Conservation (phyloP, 106 monocot species). For the Xerophyta viscosa region DNA sequence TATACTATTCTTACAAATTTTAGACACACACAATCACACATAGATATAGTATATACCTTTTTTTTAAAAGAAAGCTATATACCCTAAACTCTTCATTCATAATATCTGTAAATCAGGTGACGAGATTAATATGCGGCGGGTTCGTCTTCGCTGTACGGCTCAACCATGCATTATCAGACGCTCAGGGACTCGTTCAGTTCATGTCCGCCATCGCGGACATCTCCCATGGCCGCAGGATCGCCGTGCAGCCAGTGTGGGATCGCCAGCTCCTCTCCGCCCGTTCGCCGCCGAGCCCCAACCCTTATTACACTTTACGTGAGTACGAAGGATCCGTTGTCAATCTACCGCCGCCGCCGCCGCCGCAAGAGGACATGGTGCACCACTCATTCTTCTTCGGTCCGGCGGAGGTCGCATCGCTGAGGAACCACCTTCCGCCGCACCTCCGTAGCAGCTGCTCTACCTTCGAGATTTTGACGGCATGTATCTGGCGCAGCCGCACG, state of each 20-base stretch:
- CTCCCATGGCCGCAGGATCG: slow-evolving; percentile 9
- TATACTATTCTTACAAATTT: too few species aligned
- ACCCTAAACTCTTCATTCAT: too few species aligned
- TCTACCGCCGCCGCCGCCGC: slow-evolving; percentile 15
- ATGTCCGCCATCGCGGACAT: slow-evolving; percentile 43
- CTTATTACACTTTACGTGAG: slow-evolving; percentile 23
- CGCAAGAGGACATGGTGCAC: slow-evolving; percentile 27
- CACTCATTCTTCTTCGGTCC: slow-evolving; percentile 46
- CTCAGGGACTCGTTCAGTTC: slow-evolving; percentile 42
- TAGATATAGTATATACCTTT: too few species aligned
- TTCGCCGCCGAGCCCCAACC: slow-evolving; percentile 17
- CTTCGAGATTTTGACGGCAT: slow-evolving; percentile 53
- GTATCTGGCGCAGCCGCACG: slow-evolving; percentile 50
- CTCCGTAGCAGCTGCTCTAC: slow-evolving; percentile 27
- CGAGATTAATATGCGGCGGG: slow-evolving; percentile 50
- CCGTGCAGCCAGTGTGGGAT: slow-evolving; percentile 26
- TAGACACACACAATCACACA: too few species aligned
- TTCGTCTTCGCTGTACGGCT: slow-evolving; percentile 51
- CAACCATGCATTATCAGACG: slow-evolving; percentile 66
- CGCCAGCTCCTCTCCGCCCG: slow-evolving; percentile 29
- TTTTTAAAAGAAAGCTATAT: too few species aligned
- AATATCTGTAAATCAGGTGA: slow-evolving; percentile 26
- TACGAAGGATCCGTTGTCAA: slow-evolving; percentile 22
- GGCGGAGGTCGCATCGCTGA: slow-evolving; percentile 12
- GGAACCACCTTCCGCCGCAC: slow-evolving; percentile 14